A percentile compares a stretch with the other conserved stretches of the same genome.
These are phyloP conservation scores for Phytophthora ramorum DNA, from an alignment of 352 stramenopile species.

Conservation along the genomic window DNA sequence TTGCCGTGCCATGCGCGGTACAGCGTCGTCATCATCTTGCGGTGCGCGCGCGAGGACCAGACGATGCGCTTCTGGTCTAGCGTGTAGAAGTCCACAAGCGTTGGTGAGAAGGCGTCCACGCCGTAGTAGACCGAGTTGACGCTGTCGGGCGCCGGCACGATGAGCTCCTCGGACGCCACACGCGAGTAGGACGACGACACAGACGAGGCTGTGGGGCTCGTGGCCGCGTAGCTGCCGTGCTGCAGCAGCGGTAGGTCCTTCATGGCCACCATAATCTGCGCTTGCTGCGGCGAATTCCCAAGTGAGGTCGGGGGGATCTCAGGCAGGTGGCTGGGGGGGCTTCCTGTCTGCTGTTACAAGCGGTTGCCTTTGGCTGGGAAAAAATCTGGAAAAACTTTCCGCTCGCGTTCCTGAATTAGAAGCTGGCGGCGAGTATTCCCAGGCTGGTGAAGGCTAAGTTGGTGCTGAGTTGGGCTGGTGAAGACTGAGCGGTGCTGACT, in stretches of 20 bases:
- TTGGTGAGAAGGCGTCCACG: slow-evolving; percentile 86
- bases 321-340: not conserved
- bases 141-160: slow-evolving; percentile 74
- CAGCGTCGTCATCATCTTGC: slow-evolving; percentile 91
- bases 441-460: too few relatives aligned
- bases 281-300: slow-evolving; percentile 27
- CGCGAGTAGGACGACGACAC: slow-evolving; percentile 64
- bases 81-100: slow-evolving; percentile 89
- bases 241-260: slow-evolving; percentile 69
- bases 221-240: slow-evolving; percentile 39
- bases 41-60: slow-evolving; percentile 86
- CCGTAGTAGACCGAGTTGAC: slow-evolving; percentile 89
- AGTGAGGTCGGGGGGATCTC: slow-evolving; percentile 15
- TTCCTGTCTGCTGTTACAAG: slow-evolving; percentile 9
- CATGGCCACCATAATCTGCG: slow-evolving; percentile 42
- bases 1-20: slow-evolving; percentile 76
- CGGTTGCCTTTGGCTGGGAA: not conserved
- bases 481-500: not conserved
- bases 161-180: slow-evolving; percentile 79
- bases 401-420: slow-evolving; percentile 26
- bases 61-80: slow-evolving; percentile 86
- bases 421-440: not conserved
- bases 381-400: slow-evolving; percentile 36
- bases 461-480: not conserved
- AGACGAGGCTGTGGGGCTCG: slow-evolving; percentile 52